phyloP scores from a whole-genome alignment of 768 basidiomycete genomes.

The Hortiboletus campestris region DNA sequence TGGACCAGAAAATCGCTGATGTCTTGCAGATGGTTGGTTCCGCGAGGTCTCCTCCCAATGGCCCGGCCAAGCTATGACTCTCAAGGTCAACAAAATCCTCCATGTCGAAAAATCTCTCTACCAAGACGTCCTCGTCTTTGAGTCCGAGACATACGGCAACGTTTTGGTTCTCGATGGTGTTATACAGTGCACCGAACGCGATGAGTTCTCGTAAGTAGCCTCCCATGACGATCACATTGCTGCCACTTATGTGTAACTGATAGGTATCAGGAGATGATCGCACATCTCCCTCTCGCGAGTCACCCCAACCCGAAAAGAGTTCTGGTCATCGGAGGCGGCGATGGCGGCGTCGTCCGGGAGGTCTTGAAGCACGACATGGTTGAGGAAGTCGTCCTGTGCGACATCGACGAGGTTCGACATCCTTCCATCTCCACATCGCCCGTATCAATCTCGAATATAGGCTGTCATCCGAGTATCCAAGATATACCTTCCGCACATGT shows the following conservation, averaged over 20 bases:
- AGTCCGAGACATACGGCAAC: conserved; percentile 95
- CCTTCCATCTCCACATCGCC: not conserved
- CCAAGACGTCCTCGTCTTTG: conserved; percentile 97
- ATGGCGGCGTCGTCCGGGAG: conserved; percentile 97
- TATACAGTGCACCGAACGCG: conserved; percentile 96
- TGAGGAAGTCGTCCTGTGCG: conserved; percentile 90
- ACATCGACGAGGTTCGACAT: conserved; percentile 84
- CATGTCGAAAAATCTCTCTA: conserved; percentile 91
- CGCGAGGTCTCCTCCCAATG: conserved; percentile 93
- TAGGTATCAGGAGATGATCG: conserved; percentile 99
- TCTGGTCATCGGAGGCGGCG: conserved; percentile 96
- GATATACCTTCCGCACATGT: conserved; percentile 92
- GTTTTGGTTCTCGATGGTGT: conserved; percentile 94
- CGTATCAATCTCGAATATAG: conserved; percentile 35
- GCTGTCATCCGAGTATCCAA: conserved; percentile 96
- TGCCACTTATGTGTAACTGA: not conserved
- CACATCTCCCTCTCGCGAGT: conserved; percentile 92
- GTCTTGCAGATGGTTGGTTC: conserved; percentile 83
- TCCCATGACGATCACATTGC: not conserved
- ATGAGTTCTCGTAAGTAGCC: conserved; percentile 91
- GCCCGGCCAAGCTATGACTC: conserved; percentile 96
- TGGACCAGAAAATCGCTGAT: conserved; percentile 7
- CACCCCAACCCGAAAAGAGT: conserved; percentile 97
- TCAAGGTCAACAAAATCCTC: conserved; percentile 93
- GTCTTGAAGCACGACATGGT: conserved; percentile 92